Percentiles rank a stretch among this genome's conserved stretches.
Evolutionary conservation across 345 rosid genomes (phyloP).

Genomic region (Hypericum androsaemum): DNA sequence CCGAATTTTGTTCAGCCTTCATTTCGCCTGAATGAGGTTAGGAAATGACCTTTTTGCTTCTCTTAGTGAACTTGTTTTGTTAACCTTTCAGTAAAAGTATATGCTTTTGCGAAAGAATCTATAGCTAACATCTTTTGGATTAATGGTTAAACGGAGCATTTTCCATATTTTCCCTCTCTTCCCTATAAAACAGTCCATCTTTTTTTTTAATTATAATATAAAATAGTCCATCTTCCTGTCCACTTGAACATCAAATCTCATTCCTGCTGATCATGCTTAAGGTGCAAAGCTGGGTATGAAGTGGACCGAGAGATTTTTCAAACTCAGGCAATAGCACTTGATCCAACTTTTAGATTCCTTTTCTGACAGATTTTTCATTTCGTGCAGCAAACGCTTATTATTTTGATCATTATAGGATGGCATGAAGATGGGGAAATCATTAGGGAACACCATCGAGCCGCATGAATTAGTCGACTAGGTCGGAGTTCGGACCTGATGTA

Average conservation of each 20-base stretch:
- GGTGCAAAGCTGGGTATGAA: slow-evolving; percentile 89
- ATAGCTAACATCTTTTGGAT: too few species aligned
- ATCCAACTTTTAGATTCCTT: too few species aligned
- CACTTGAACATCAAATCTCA: not conserved
- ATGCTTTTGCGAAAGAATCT: too few species aligned
- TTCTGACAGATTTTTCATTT: slow-evolving; percentile 33
- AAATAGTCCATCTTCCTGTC: too few species aligned
- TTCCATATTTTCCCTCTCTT: too few species aligned
- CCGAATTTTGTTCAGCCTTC: slow-evolving; percentile 88
- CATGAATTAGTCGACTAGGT: slow-evolving; percentile 61
- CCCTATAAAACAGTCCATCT: too few species aligned
- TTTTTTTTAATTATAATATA: too few species aligned
- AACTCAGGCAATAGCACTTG: slow-evolving; percentile 33
- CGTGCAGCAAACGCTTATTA: slow-evolving; percentile 43
- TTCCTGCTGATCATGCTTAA: slow-evolving; percentile 18
- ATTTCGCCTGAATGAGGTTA: slow-evolving; percentile 76
- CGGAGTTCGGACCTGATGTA: slow-evolving; percentile 85
- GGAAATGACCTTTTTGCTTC: slow-evolving; percentile 1
- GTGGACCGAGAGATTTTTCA: slow-evolving; percentile 87
- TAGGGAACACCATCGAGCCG: slow-evolving; percentile 89
- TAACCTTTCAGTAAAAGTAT: too few species aligned
- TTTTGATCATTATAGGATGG: slow-evolving; percentile 72
- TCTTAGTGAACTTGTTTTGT: too few species aligned
- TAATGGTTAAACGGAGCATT: too few species aligned
- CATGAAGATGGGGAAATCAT: slow-evolving; percentile 95